Base-by-base conservation (phyloP, 495 filamentous ascomycete genomes). In the Lasiosphaeria ovina region DNA sequence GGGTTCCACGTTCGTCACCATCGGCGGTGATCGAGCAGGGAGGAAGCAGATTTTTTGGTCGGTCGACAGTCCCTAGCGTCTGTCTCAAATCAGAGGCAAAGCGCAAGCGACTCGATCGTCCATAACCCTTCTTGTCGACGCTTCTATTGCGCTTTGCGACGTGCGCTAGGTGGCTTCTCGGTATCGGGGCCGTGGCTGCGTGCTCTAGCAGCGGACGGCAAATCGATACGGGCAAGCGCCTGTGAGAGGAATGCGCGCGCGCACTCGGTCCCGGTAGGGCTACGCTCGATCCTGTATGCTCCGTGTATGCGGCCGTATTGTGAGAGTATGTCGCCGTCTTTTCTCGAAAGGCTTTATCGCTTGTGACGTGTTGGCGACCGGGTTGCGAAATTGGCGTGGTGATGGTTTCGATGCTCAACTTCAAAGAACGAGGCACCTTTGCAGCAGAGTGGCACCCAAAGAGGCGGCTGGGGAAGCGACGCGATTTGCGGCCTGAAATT, bases 81-180 rank as follows among this genome's bases (percentile, higher is more conserved):
- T 24, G 24, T 24, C 36, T 67, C 65, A 67, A 56, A 40, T 35
- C 61, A 45, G 11, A 42, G 45, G 31, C 34, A 35, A 12, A 31
- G 16, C 24, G 44, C 31, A 38, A 35, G 42, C 52, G 44, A 51
- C 31, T 51, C 63, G 57, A 56, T 35, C 58, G 47, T 57, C 55
- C 63, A 68, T 66, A n/a, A 61, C 54, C 66, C 36, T 9, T 10
- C 16, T 35, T 12, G 52, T 50, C 42, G 33, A 35, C 16, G 7
- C 50, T 58, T 31, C 4, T 50, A 35, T 45, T 12, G 60, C 54
- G 60, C 53, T 55, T 17, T 34, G 53, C 16, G 24, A 42, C 17
- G 44, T 31, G 11, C 7, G 34, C 36, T 8, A 35, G 34, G 14
- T 57, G 38, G 55, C 16, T 50, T 4, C n/a, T 32, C 35, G 35